A percentile compares a stretch with the other conserved stretches of the same genome.
phyloP scores from a whole-genome alignment of 75 land plant species.

The Picea sitchensis region DNA sequence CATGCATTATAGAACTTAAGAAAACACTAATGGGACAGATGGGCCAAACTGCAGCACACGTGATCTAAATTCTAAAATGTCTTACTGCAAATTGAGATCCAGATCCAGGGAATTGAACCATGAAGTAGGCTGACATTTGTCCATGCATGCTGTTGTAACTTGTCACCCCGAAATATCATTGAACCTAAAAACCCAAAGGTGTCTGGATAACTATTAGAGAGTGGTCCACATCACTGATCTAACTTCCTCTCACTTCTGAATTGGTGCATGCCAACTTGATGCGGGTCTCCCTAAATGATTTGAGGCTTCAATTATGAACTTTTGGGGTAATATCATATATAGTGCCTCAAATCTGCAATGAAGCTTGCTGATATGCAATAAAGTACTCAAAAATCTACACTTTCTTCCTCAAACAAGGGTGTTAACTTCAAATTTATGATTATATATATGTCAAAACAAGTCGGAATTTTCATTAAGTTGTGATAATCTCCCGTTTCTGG shows the following conservation, averaged over 20 bases:
- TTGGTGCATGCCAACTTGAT: neutral
- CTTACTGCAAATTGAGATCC: no score
- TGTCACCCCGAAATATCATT: neutral
- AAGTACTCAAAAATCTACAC: no score
- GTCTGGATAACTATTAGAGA: neutral
- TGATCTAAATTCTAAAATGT: no score
- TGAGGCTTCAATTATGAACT: no score
- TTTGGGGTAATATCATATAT: no score
- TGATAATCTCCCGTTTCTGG: no score
- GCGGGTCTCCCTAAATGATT: neutral
- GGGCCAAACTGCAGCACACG: neutral
- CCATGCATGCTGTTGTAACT: neutral
- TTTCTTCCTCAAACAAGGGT: no score
- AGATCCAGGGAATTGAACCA: neutral
- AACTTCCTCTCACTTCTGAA: neutral
- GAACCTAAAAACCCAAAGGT: neutral
- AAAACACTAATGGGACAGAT: neutral
- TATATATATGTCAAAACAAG: no score
- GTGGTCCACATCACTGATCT: neutral
- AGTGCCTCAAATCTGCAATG: no score
- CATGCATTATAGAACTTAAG: neutral
- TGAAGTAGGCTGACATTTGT: neutral
- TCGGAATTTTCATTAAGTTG: no score
- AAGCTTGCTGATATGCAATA: no score
- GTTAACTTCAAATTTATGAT: no score